These are phyloP conservation scores for Anisodus acutangulus DNA, from an alignment of 257 asterid genomes.

Conservation along the genomic window DNA sequence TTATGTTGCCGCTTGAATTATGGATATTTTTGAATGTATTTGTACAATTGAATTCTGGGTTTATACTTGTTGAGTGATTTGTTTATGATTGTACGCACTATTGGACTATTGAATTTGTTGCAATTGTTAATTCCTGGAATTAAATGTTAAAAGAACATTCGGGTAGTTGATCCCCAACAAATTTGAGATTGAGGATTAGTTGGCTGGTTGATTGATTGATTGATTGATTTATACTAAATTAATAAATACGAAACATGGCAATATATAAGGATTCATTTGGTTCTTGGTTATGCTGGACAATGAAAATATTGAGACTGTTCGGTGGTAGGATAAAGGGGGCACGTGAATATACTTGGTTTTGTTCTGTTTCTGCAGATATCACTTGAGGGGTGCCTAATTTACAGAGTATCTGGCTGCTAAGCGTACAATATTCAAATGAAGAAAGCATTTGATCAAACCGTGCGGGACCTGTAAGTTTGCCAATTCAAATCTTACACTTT, in stretches of 20 bases:
- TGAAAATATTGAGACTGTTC: not conserved
- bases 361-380: slow-evolving; percentile 19
- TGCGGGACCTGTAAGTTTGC: slow-evolving; percentile 75
- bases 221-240: not conserved
- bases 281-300: not conserved
- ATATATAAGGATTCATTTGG: not conserved
- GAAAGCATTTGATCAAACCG: slow-evolving; percentile 87
- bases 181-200: slow-evolving; percentile 11
- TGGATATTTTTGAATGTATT: not conserved
- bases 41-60: not conserved
- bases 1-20: not conserved
- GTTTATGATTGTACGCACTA: not conserved
- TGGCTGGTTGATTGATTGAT: not conserved
- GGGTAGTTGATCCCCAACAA: not conserved
- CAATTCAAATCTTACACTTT: slow-evolving; percentile 8
- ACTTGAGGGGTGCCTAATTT: slow-evolving; percentile 20
- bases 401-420: slow-evolving; percentile 4
- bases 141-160: not conserved
- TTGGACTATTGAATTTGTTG: not conserved
- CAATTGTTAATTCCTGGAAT: not conserved
- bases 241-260: not conserved
- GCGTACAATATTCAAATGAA: slow-evolving; percentile 53
- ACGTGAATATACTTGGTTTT: not conserved
- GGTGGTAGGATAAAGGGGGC: not conserved
- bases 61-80: slow-evolving; percentile 15